Base-by-base conservation (phyloP, 208 protist genomes). In the Phytomonas francai region DNA sequence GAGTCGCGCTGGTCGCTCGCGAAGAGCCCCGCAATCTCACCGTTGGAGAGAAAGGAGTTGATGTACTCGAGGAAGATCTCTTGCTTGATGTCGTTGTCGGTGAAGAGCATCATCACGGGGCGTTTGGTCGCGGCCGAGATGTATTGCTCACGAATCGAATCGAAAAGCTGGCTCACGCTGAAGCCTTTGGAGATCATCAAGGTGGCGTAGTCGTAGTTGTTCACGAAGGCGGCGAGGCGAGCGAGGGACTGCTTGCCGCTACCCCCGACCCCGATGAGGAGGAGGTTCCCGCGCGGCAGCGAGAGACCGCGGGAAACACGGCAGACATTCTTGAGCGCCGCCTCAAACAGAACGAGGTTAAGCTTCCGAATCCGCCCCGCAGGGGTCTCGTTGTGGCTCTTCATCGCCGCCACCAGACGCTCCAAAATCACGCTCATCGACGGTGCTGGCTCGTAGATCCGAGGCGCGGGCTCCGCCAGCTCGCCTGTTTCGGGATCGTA, bases 61-160 rank as follows among this genome's bases (percentile, higher is more conserved):
- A 99, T 98, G 83, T 98, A 98, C 86, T 99, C 97, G 27, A 99
- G 87, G 85, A 99, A 99, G 54, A 94, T 87, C 76, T 99, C 97
- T 69, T 98, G 85, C 81, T 98, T 99, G 78, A 99, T 97, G 74
- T 99, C 97, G 68, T 95, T 97, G 78, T 99, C 97, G 19, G 98
- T 98, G 79, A 99, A 98, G 28, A 99, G 87, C 89, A 99, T 98
- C 33, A 90, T 97, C 16, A 98, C 92, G 3, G 84, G 81, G 25
- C 80, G 71, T 73, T 91, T 88, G 19, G 85, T 93, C 34, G 87
- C 91, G 6, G 95, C 77, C 34, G 74, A 64, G 34, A 96, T 85
- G 81, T 97, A 97, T 74, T 96, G 87, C 77, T 97, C 91, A 31
- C 90, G 87, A 72, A 97, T 94, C n/a, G 90, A 85, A 68, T 97